These are phyloP conservation scores for Iberis pinnata DNA, from an alignment of 345 rosid species.

Conservation along the genomic window DNA sequence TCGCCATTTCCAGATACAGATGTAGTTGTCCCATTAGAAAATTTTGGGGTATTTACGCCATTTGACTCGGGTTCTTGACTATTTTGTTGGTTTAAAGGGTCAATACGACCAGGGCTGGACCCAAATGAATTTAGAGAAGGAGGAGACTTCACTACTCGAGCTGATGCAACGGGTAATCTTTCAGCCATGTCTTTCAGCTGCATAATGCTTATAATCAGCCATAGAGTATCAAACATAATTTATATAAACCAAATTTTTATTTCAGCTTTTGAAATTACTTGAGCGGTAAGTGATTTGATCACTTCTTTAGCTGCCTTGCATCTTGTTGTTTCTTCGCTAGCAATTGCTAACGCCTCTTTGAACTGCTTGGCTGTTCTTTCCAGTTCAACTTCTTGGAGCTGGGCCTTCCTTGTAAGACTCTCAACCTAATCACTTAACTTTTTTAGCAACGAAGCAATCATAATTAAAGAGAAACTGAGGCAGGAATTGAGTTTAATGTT, in stretches of 20 bases:
- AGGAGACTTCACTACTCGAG: constrained; percentile 46
- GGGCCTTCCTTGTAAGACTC: constrained; percentile 75
- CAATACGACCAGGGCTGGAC: constrained; percentile 46
- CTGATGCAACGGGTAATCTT: constrained; percentile 67
- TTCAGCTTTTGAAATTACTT: constrained; percentile 37
- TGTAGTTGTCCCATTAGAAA: constrained; percentile 49
- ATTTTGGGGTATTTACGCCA: constrained; percentile 31
- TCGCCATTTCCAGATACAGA: constrained; percentile 35
- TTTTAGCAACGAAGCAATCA: not conserved
- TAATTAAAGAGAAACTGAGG: not conserved
- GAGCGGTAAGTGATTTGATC: constrained; percentile 92
- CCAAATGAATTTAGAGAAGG: constrained; percentile 50
- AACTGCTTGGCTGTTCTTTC: constrained; percentile 84
- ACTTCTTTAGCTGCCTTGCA: constrained; percentile 99
- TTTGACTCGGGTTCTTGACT: constrained; percentile 46
- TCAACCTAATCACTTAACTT: constrained; percentile 58
- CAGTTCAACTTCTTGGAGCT: constrained; percentile 79
- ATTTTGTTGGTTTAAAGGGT: constrained; percentile 41
- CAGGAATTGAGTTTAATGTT: not conserved
- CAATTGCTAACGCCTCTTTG: constrained; percentile 77
- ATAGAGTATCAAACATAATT: no score
- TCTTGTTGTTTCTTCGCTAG: constrained; percentile 86
- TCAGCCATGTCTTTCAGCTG: constrained; percentile 92
- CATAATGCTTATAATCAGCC: not conserved
- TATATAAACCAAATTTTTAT: no score